Evolutionary conservation across 441 rosid species (phyloP), one percentile per base, ranked within the genome.

Genomic region (Adansonia grandidieri): DNA sequence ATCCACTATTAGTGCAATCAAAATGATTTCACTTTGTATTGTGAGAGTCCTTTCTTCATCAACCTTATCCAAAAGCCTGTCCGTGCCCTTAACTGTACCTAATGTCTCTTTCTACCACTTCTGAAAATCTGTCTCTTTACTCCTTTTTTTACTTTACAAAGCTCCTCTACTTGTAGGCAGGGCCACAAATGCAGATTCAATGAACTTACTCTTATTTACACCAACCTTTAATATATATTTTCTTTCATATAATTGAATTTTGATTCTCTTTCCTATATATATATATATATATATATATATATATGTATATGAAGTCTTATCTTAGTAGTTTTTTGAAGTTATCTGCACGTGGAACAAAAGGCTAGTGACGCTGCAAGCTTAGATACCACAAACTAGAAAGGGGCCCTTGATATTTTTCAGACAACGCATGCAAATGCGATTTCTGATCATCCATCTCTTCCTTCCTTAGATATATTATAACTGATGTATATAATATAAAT

Each of bases 1-100:
- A 71, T 45, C 24, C 62, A 53, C 53, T 51, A 53, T 71, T 28
- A 71, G 60, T 70, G 74, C 74, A 24, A 22, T 1, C 57, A 53
- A 68, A 54, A 71, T 54, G 37, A 71, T 71, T 71, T 48, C 45
- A 22, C 62, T 51, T 22, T 24, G 60, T 32, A 22, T 69, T 67
- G 37, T 71, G 40, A 47, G 45, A 47, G 45, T 22, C 45, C 9
- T 71, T 50, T 51, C 45, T 15, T 13, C 13, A 28, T 53, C 44
- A 51, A 70, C 71, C 71, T n/a, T 42, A 66, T 66, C 50, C 71
- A n/a, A n/a, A 17, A 68, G 32, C 48, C 54, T 17, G 61, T 24
- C 65, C 63, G 9, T 2, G 9, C 3, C 1, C 22, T 60, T 58
- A 19, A 40, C 44, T 6, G 1, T 68, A 15, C 54, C 45, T 45